Evolutionary conservation across 257 asterid genomes (phyloP).

Genomic region (Cordia subcordata): DNA sequence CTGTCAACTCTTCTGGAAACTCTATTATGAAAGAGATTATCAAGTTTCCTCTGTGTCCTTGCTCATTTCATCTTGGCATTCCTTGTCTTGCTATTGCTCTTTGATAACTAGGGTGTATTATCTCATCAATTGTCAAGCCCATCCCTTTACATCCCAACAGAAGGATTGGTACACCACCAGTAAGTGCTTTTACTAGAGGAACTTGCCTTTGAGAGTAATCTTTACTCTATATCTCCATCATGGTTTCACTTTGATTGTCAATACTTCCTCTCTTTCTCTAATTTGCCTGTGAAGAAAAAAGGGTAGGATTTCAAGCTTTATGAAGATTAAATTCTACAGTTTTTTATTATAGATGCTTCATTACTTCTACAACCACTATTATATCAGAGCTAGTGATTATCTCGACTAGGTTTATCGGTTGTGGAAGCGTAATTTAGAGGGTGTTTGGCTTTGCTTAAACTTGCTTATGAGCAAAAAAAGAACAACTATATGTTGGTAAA

Average conservation of each 20-base stretch:
- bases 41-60: conserved; percentile 58
- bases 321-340: too few species aligned
- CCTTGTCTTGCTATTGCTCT: conserved; percentile 58
- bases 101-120: conserved; percentile 53
- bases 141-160: conserved; percentile 41
- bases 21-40: conserved; percentile 39
- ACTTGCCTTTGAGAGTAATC: conserved; percentile 66
- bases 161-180: conserved; percentile 53
- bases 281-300: conserved; percentile 29
- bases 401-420: too few species aligned
- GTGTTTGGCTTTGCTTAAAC: too few species aligned
- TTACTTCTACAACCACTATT: too few species aligned
- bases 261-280: conserved; percentile 44
- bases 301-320: background rate
- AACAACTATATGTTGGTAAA: too few species aligned
- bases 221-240: conserved; percentile 69
- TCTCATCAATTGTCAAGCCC: conserved; percentile 43
- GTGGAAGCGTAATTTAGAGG: too few species aligned
- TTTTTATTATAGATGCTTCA: too few species aligned
- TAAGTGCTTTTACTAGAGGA: conserved; percentile 55
- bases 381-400: too few species aligned
- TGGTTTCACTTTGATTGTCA: conserved; percentile 63
- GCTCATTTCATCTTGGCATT: conserved; percentile 57
- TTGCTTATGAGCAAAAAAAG: too few species aligned
- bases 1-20: conserved; percentile 57